These are phyloP conservation scores for Aspergillus candidus DNA, from an alignment of 2,329 filamentous ascomycete species.

Conservation along the genomic window DNA sequence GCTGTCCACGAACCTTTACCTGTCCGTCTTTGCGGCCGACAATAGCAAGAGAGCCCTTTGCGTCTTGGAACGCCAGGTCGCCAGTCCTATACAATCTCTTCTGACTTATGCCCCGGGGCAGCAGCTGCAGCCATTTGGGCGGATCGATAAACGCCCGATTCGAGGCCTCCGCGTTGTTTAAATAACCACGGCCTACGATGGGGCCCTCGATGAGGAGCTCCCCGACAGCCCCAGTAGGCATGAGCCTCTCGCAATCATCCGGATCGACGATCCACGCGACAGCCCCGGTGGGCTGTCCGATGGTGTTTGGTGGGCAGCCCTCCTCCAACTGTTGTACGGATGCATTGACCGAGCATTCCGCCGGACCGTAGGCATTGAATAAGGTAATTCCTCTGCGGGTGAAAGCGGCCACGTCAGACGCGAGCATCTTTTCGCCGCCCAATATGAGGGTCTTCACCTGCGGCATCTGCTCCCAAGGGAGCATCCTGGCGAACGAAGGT, in stretches of 20 bases:
- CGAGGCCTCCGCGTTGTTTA: background rate
- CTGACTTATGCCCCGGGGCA: background rate
- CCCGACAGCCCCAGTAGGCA: conserved; percentile 1
- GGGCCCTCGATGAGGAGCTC: conserved; percentile 3
- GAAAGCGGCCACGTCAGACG: background rate
- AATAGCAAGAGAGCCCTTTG: background rate
- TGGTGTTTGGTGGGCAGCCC: background rate
- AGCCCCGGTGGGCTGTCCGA: conserved; percentile 3
- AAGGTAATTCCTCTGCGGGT: background rate
- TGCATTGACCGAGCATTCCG: conserved; percentile 4
- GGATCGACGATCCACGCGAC: conserved; percentile 2
- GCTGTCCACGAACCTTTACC: conserved; percentile 5
- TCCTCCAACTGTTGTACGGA: background rate
- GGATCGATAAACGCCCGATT: background rate
- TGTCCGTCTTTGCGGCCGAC: conserved; percentile 4
- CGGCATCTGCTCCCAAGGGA: conserved; percentile 2
- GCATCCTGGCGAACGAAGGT: conserved; percentile 2
- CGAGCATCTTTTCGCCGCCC: background rate
- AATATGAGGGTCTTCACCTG: conserved; percentile 1
- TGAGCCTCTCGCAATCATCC: conserved; percentile 1
- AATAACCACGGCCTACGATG: background rate
- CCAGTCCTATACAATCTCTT: conserved; percentile 2
- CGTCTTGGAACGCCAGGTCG: conserved; percentile 1
- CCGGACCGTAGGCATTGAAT: conserved; percentile 1
- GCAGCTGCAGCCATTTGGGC: background rate